Conservation (phyloP, 768 basidiomycete species). For the Lactarius tabidus region DNA sequence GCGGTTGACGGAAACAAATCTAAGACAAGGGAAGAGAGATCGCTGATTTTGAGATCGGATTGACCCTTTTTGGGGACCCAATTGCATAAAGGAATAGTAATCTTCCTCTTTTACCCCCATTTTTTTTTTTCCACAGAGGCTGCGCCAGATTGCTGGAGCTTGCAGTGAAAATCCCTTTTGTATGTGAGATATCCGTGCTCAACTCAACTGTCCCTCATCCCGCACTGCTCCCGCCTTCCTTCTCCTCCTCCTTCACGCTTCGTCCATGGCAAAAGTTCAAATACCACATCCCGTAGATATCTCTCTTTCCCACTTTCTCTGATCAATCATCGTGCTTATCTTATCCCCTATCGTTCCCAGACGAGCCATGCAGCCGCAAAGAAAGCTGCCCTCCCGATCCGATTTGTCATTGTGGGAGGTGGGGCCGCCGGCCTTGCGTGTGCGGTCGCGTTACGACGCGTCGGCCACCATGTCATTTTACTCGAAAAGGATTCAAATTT, state of each 20-base stretch:
- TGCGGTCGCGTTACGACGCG: slow-evolving; percentile 34
- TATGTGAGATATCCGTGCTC: background rate
- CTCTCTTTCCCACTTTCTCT: background rate
- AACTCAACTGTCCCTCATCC: background rate
- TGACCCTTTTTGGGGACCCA: slow-evolving; percentile 2
- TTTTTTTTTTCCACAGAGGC: background rate
- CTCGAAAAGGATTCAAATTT: slow-evolving; percentile 32
- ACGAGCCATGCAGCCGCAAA: slow-evolving; percentile 15
- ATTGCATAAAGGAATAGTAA: background rate
- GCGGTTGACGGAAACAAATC: background rate
- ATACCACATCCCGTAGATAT: slow-evolving; percentile 15
- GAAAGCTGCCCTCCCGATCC: slow-evolving; percentile 26
- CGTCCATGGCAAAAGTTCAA: slow-evolving; percentile 8
- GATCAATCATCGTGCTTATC: background rate
- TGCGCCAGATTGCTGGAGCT: background rate
- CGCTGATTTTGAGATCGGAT: background rate
- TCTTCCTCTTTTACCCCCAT: background rate
- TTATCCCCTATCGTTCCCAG: background rate
- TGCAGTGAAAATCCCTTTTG: background rate
- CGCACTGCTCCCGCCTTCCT: background rate
- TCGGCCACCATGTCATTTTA: slow-evolving; percentile 37
- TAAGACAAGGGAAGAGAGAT: background rate
- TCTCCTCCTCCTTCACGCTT: background rate
- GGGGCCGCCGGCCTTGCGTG: slow-evolving; percentile 36
- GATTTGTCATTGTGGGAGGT: slow-evolving; percentile 36